phyloP scores from a whole-genome alignment of 345 rosid species.

The Eucalyptus polyanthemos region DNA sequence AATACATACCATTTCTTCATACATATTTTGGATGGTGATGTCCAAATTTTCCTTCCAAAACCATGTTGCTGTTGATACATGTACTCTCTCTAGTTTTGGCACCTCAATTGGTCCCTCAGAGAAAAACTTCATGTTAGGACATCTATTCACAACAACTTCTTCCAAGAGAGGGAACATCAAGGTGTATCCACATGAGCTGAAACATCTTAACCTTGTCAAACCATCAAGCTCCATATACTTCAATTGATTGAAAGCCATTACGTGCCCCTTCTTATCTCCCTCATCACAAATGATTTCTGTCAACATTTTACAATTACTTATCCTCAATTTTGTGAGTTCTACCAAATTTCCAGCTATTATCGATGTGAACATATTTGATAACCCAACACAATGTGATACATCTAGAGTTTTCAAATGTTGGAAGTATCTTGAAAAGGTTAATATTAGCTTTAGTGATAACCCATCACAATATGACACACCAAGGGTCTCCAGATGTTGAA shows the following conservation, averaged over 20 bases:
- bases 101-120: not conserved
- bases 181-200: not conserved
- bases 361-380: not conserved
- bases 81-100: not conserved
- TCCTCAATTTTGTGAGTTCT: not conserved
- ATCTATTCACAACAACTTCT: not conserved
- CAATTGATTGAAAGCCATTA: not conserved
- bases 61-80: fast-evolving
- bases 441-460: fast-evolving
- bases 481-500: not conserved
- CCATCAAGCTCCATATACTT: not conserved
- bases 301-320: not conserved
- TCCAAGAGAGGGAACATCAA: not conserved
- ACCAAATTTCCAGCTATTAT: not conserved
- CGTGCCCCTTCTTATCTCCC: not conserved
- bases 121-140: not conserved
- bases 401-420: not conserved
- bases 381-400: not conserved
- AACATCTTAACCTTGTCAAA: not conserved
- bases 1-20: not conserved
- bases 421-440: not conserved
- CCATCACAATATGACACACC: not conserved
- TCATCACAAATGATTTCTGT: not conserved
- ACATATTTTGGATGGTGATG: not conserved
- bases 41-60: not conserved